These are phyloP conservation scores for Boletus vermiculosoides DNA, from an alignment of 768 basidiomycete genomes.

Conservation along the genomic window DNA sequence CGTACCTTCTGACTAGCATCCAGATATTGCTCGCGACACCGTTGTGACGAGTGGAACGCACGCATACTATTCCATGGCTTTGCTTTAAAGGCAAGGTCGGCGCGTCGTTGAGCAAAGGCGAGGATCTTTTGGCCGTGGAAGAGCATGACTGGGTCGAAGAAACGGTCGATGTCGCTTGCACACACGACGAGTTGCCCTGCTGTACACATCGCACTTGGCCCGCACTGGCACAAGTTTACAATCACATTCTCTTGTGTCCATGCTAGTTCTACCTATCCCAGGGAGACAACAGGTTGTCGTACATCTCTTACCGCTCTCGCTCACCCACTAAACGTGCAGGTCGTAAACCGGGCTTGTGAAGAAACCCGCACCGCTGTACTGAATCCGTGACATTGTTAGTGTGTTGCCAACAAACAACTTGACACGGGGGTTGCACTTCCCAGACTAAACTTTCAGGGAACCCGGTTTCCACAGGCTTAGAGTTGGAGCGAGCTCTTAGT, in stretches of 20 bases:
- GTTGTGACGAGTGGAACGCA: slow-evolving; percentile 42
- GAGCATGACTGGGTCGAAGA: slow-evolving; percentile 11
- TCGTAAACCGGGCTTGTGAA: not conserved
- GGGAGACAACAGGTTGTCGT: not conserved
- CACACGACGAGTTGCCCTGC: not conserved
- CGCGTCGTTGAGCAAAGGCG: slow-evolving; percentile 3
- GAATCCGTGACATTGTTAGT: not conserved
- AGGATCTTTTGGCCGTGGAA: slow-evolving; percentile 9
- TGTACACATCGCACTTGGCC: not conserved
- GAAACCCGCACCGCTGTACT: not conserved
- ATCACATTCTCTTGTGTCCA: not conserved
- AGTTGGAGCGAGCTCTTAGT: not conserved
- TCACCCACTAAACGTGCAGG: not conserved
- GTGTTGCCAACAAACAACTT: not conserved
- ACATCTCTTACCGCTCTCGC: not conserved
- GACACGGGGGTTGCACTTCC: not conserved
- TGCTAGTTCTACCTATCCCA: not conserved
- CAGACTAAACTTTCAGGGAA: not conserved
- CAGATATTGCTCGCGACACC: slow-evolving; percentile 38
- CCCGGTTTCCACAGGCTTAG: not conserved
- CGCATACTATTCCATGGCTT: slow-evolving; percentile 22
- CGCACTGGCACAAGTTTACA: not conserved
- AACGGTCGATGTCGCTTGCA: not conserved
- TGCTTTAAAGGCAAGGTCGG: slow-evolving; percentile 18
- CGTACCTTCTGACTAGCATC: slow-evolving; percentile 46